phyloP scores from a whole-genome alignment of 2,329 filamentous ascomycete genomes.

The Botryotinia narcissicola region DNA sequence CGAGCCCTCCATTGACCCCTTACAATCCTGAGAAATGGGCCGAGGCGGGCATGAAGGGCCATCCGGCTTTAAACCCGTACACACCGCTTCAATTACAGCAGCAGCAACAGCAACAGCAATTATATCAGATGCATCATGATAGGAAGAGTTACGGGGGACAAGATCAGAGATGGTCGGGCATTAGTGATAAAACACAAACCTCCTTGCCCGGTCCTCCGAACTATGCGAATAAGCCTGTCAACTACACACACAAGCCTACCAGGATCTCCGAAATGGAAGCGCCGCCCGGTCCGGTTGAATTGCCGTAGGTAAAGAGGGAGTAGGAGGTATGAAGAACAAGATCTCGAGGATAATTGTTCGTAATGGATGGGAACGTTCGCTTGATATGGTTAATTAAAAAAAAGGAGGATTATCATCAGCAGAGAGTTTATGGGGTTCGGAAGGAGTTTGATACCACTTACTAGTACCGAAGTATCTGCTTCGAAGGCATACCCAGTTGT shows the following conservation, averaged over 20 bases:
- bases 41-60: background rate
- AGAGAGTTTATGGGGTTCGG: background rate
- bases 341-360: background rate
- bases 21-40: slow-evolving; percentile 18
- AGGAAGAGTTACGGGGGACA: slow-evolving; percentile 10
- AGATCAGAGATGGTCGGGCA: slow-evolving; percentile 5
- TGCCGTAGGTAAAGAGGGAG: background rate
- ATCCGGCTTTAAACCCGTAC: background rate
- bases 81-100: slow-evolving; percentile 7
- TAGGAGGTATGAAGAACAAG: too few relatives aligned
- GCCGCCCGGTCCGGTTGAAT: slow-evolving; percentile 3
- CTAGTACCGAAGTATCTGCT: background rate
- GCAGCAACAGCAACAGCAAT: background rate
- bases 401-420: background rate
- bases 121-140: slow-evolving; percentile 4
- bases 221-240: slow-evolving; percentile 7
- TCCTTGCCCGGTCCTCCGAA: background rate
- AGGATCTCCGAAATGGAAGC: slow-evolving; percentile 18
- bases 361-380: background rate
- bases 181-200: slow-evolving; percentile 7
- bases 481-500: background rate
- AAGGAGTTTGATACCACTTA: background rate
- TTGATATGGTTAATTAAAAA: background rate
- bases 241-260: background rate
- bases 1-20: slow-evolving; percentile 10